These are phyloP conservation scores for Vitellaria paradoxa DNA, from an alignment of 179 eudicot species.

Conservation along the genomic window DNA sequence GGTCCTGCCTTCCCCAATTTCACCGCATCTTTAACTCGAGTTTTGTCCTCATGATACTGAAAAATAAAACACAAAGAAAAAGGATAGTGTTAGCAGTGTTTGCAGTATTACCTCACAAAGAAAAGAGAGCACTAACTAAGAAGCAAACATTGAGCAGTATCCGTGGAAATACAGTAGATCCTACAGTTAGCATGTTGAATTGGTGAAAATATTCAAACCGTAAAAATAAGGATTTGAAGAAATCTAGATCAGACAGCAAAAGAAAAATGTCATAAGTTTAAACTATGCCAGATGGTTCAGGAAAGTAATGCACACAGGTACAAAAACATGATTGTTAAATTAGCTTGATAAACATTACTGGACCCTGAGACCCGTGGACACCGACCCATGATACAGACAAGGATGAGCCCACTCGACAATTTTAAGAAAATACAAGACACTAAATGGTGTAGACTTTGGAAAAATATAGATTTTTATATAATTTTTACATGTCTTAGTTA, in stretches of 20 bases:
- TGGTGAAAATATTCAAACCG: too few species aligned
- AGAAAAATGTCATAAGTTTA: not conserved
- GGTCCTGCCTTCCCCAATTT: conserved; percentile 68
- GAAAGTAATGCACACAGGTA: not conserved
- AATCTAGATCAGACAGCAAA: not conserved
- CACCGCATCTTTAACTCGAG: conserved; percentile 67
- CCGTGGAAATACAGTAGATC: not conserved
- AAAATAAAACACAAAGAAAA: conserved; percentile 16
- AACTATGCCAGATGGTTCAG: not conserved
- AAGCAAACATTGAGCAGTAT: not conserved
- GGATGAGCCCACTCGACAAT: too few species aligned
- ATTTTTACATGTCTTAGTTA: too few species aligned
- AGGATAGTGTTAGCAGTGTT: not conserved
- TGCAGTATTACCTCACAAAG: not conserved
- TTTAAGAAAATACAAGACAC: too few species aligned
- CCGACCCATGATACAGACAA: too few species aligned
- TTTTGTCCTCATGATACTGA: conserved; percentile 94
- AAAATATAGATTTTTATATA: too few species aligned
- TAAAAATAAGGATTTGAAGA: not conserved
- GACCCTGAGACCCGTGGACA: too few species aligned
- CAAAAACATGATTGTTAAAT: too few species aligned
- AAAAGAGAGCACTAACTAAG: not conserved
- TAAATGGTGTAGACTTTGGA: too few species aligned
- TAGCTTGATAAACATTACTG: too few species aligned
- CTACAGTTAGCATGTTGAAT: too few species aligned